These are phyloP conservation scores for Pseudogymnoascus sp. DNA, from an alignment of 2,329 filamentous ascomycete species.

Conservation along the genomic window DNA sequence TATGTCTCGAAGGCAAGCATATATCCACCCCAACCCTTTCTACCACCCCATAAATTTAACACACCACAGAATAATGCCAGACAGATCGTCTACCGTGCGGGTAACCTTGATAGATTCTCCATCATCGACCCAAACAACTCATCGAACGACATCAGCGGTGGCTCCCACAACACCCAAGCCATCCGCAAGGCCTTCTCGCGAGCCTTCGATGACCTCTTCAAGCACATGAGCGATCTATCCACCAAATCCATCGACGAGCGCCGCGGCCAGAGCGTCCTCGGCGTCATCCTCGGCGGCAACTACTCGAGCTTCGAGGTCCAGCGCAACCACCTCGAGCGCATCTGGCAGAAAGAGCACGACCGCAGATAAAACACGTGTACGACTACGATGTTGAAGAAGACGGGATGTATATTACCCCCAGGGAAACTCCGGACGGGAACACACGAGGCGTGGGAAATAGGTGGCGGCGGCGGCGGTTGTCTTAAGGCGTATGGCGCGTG, in stretches of 20 bases:
- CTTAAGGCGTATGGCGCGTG: slow-evolving; percentile 5
- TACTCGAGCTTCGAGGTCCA: slow-evolving; percentile 68
- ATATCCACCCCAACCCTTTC: not conserved
- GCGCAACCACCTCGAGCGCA: slow-evolving; percentile 40
- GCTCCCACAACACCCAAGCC: slow-evolving; percentile 59
- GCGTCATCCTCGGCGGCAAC: slow-evolving; percentile 65
- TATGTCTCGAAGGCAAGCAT: slow-evolving; percentile 65
- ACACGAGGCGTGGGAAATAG: not conserved
- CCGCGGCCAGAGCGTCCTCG: slow-evolving; percentile 45
- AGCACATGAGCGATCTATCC: slow-evolving; percentile 47
- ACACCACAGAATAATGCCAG: slow-evolving; percentile 13
- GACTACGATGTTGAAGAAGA: not conserved
- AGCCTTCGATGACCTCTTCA: slow-evolving; percentile 49
- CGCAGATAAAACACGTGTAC: not conserved
- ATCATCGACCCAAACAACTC: slow-evolving; percentile 88
- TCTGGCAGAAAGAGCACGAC: slow-evolving; percentile 8
- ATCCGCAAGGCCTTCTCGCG: slow-evolving; percentile 64
- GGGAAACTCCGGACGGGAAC: not conserved
- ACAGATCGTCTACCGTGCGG: slow-evolving; percentile 38
- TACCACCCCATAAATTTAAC: not conserved
- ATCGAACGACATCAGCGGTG: slow-evolving; percentile 82
- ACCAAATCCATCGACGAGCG: slow-evolving; percentile 23
- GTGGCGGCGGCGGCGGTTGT: not conserved
- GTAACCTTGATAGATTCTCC: slow-evolving; percentile 58
- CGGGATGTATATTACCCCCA: not conserved